Percentiles rank a stretch among this genome's conserved stretches.
phyloP scores from a whole-genome alignment of 306 rosid genomes.

The Datisca glomerata region DNA sequence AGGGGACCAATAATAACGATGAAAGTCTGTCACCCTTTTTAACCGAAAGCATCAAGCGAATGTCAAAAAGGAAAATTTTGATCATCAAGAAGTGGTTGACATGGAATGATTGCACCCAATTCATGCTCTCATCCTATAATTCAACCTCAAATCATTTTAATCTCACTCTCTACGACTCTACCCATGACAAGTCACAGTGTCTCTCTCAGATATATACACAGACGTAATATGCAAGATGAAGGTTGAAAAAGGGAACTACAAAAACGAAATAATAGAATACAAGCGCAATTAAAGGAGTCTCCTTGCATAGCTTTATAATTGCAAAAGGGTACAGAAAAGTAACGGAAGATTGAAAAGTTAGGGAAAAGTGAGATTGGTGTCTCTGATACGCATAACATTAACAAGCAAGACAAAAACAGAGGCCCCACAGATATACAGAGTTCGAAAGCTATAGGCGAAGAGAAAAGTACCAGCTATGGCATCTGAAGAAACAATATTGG shows the following conservation, averaged over 20 bases:
- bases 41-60: conserved; percentile 26
- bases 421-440: conserved; percentile 6
- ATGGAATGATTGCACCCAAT: conserved; percentile 46
- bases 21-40: conserved; percentile 23
- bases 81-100: conserved; percentile 27
- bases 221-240: too few relatives aligned
- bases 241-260: background rate
- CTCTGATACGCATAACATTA: conserved; percentile 23
- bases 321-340: conserved; percentile 23
- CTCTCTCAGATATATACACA: conserved; percentile 11
- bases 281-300: conserved; percentile 28
- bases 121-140: conserved; percentile 36
- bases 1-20: conserved; percentile 26
- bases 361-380: conserved; percentile 24
- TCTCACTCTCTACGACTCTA: conserved; percentile 22
- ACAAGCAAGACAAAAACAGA: conserved; percentile 37
- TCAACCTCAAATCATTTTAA: conserved; percentile 39
- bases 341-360: conserved; percentile 20
- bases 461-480: conserved; percentile 36
- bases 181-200: conserved; percentile 15
- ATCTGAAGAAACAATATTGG: conserved; percentile 32
- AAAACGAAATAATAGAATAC: conserved; percentile 1
- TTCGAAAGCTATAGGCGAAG: conserved; percentile 1
- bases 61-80: conserved; percentile 14
- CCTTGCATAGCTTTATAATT: conserved; percentile 18